Percentiles rank a stretch among this genome's conserved stretches.
phyloP scores from a whole-genome alignment of 2,329 filamentous ascomycete species.

The Aspergillus pseudoglaucus region DNA sequence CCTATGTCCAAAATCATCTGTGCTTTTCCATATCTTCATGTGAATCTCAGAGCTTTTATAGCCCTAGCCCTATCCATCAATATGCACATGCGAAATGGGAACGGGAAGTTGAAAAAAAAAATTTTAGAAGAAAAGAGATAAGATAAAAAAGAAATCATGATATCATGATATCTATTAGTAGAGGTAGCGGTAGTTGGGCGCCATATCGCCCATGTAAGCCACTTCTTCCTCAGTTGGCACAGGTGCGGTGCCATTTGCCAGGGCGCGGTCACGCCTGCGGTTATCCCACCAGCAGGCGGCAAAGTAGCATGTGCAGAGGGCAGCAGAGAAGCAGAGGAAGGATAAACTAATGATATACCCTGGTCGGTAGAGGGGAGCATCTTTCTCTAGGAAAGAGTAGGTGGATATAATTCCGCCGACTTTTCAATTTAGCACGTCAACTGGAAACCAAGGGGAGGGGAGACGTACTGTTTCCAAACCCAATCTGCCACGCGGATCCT shows the following conservation, averaged over 20 bases:
- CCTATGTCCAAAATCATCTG: not conserved
- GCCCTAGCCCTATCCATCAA: constrained; percentile 9
- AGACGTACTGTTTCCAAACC: constrained; percentile 60
- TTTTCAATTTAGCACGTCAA: constrained; percentile 4
- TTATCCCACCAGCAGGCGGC: constrained; percentile 35
- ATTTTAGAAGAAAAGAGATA: not conserved
- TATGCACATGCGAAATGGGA: not conserved
- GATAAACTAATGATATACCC: constrained; percentile 73
- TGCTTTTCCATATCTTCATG: not conserved
- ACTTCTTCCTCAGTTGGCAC: constrained; percentile 26
- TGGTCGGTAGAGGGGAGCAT: constrained; percentile 61
- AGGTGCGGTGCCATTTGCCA: constrained; percentile 15
- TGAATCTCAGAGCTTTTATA: not conserved
- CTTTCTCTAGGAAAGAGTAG: constrained; percentile 59
- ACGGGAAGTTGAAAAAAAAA: not conserved
- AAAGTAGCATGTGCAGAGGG: constrained; percentile 40
- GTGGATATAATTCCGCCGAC: constrained; percentile 73
- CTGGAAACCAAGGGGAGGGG: not conserved
- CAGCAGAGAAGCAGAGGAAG: constrained; percentile 63
- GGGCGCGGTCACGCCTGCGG: constrained; percentile 28
- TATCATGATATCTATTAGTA: constrained; percentile 17
- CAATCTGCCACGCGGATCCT: constrained; percentile 69
- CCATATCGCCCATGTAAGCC: constrained; percentile 35
- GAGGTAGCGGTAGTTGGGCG: constrained; percentile 35
- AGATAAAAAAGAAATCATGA: not conserved